Evolutionary conservation across 2,329 filamentous ascomycete species (phyloP).

Genomic region (Penicillium sp.): DNA sequence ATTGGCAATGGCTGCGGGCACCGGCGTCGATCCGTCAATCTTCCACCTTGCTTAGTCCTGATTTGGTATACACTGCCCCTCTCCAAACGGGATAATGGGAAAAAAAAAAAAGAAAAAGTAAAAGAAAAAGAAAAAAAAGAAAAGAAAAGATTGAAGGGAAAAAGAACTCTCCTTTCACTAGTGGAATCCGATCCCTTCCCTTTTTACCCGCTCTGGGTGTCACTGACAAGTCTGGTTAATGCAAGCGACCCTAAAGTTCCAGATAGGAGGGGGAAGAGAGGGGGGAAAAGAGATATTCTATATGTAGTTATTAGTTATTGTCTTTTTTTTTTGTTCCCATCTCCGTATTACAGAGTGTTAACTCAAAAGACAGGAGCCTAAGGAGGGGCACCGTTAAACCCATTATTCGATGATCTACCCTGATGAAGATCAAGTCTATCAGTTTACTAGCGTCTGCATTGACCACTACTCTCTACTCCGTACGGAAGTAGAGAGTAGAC

Average conservation of each 20-base stretch:
- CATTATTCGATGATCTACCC: constrained; percentile 29
- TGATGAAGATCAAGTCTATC: constrained; percentile 38
- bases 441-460: constrained; percentile 35
- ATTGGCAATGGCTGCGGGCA: constrained; percentile 38
- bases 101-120: background rate
- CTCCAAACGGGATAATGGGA: background rate
- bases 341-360: too few species aligned
- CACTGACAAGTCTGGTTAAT: background rate
- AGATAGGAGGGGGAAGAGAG: background rate
- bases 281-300: background rate
- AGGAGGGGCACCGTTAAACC: background rate
- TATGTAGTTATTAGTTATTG: background rate
- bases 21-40: constrained; percentile 38
- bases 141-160: too few species aligned
- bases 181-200: background rate
- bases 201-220: background rate
- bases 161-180: constrained; percentile 3
- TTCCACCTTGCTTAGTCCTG: constrained; percentile 31
- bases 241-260: background rate
- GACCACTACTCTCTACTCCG: constrained; percentile 24
- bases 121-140: background rate
- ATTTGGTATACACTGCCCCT: constrained; percentile 26
- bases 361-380: background rate
- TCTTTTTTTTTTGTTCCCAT: background rate
- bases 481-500: too few species aligned